Evolutionary conservation across 140 eudicot species (phyloP), one percentile per base, ranked within the genome.

Genomic region (Oenanthe javanica): DNA sequence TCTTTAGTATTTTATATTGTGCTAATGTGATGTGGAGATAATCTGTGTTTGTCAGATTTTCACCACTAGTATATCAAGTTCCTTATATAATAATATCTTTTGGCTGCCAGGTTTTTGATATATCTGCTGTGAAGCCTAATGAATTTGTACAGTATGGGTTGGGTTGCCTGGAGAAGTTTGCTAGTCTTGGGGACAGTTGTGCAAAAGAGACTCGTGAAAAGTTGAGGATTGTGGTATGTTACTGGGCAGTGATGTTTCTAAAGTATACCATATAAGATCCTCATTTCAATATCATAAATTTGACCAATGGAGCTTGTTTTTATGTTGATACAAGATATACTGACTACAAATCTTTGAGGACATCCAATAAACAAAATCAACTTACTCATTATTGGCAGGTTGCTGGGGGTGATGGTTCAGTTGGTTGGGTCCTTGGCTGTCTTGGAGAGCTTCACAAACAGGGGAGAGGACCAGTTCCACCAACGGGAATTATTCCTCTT

Each of bases 341-440:
- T 46, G 77, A 21, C 31, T 4, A 45, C 4, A 2, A 19, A 0
- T 14, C 8, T 21, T 9, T 13, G 9, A 12, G 4, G 21, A 9
- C 8, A 0, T 21, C 4, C 12, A 27, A 11, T 23, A 27, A 11
- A 23, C 42, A 16, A 19, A 21, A 23, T 55, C 63, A 76, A 75
- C 51, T 27, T 80, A 6, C 81, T 81, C 31, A 14, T 45, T 15
- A 80, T 74, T 84, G 87, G 81, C 87, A 94, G 98, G 98, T 90
- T 66, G 98, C 98, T 42, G 98, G 98, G 48, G 98, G 98, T 78
- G 98, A 94, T 84, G 98, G 98, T 45, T 92, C 98, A 1, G 98
- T 94, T 5, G 98, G 98, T 31, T 94, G 98, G 98, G 95, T 92
- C 43, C 94, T 94, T 7, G 97, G 97, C 31, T 92, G 97, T 77